Base-by-base conservation (phyloP, 768 basidiomycete species). In the Psilocybe cubensis region DNA sequence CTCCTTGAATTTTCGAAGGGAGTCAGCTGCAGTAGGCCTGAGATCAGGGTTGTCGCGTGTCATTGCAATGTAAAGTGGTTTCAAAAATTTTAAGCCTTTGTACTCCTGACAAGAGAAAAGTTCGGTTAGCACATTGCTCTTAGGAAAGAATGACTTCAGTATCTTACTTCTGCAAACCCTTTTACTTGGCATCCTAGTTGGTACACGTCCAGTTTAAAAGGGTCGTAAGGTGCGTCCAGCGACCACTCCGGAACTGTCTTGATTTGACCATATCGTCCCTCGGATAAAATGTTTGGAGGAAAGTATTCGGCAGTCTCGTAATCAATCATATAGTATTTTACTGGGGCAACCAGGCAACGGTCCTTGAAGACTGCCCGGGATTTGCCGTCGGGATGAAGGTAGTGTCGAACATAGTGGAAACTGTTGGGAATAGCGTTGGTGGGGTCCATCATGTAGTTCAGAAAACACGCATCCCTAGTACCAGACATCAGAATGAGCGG, bases 181-280 rank as follows among this genome's bases (percentile, higher is more conserved):
- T 55, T 17, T 8, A 70, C 42, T 11, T 59, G 54, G 17, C 55
- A 57, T 2, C 72, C 70, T 0, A 74, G 44, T 33, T 69, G 66
- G 45, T 65, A 73, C 1, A 73, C 50, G 56, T 73, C 73, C 2
- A 70, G 54, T n/a, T 64, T 65, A 57, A 71, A 74, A 0, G 71
- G 68, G 53, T 74, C 63, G 35, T 69, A 72, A 0, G 68, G 66
- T 1, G 61, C 49, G 14, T 49, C 47, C 2, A 49, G 18, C 6
- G 63, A 63, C 17, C 68, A 52, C 53, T 73, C 70, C 1, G 73
- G 70, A 14, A 33, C n/a, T 12, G 65, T 66, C 17, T 57, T 29
- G 28, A 64, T 66, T 49, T 70, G 68, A 3, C 69, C 65, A 46
- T 35, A 27, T 2, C 56, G 14, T 7, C 66, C 61, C 9, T 50